phyloP scores from a whole-genome alignment of 257 asterid genomes.

The Nicotiana obtusifolia region DNA sequence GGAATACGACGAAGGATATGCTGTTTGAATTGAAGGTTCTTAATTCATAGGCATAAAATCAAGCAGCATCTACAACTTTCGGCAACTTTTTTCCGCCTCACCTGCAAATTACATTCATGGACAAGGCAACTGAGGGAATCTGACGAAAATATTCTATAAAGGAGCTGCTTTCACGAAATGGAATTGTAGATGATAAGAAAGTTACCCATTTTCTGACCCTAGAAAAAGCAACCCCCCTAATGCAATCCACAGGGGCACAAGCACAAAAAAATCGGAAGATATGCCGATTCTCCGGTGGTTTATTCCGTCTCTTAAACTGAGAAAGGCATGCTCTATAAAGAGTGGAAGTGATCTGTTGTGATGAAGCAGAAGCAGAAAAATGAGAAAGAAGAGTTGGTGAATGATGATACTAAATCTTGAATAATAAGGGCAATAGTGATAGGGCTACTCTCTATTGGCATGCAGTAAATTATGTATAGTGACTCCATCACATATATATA shows the following conservation, averaged over 20 bases:
- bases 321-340: not conserved
- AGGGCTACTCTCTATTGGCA: slow-evolving; percentile 52
- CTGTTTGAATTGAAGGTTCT: not conserved
- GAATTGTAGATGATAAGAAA: slow-evolving; percentile 11
- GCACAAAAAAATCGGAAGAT: slow-evolving; percentile 18
- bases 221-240: not conserved
- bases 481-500: not conserved
- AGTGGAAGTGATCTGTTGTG: not conserved
- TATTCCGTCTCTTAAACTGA: slow-evolving; percentile 17
- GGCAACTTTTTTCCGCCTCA: not conserved
- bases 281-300: slow-evolving; percentile 33
- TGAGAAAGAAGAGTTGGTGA: too few species aligned
- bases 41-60: not conserved
- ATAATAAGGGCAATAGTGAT: slow-evolving; percentile 32
- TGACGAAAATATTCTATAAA: not conserved
- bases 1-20: not conserved
- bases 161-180: not conserved
- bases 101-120: not conserved
- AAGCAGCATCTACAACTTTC: not conserved
- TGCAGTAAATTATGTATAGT: slow-evolving; percentile 4
- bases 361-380: not conserved
- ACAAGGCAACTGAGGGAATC: slow-evolving; percentile 20
- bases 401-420: not conserved
- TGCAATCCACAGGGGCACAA: not conserved
- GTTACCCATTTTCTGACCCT: slow-evolving; percentile 10